phyloP scores from a whole-genome alignment of 164 flowering plant genomes.

The Chimonanthus salicifolius region DNA sequence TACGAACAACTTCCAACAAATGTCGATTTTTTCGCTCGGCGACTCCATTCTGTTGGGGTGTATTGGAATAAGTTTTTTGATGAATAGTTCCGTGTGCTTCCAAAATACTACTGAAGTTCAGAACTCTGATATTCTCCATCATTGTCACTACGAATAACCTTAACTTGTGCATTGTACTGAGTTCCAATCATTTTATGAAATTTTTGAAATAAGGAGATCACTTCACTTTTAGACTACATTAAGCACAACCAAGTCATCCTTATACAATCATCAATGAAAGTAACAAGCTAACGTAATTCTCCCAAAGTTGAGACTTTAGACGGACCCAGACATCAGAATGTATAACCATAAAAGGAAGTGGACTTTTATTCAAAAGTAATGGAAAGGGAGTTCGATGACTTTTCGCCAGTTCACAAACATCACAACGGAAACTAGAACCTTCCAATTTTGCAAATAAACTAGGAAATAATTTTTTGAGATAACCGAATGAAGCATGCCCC shows the following conservation, averaged over 20 bases:
- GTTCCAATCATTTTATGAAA: conserved; percentile 14
- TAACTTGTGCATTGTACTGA: not conserved
- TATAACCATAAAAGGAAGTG: no score
- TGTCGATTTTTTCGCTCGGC: conserved; percentile 15
- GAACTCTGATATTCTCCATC: conserved; percentile 11
- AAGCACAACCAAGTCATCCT: conserved; percentile 14
- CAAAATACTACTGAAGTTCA: conserved; percentile 14
- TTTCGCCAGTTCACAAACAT: no score
- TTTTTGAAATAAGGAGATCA: not conserved
- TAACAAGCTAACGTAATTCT: not conserved
- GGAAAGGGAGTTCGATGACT: conserved; percentile 1
- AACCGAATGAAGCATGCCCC: conserved; percentile 7
- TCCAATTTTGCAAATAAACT: no score
- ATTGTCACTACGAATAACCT: conserved; percentile 19
- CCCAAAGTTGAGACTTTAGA: conserved; percentile 16
- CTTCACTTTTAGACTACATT: conserved; percentile 15
- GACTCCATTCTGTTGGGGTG: conserved; percentile 18
- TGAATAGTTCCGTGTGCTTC: conserved; percentile 15
- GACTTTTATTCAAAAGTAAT: not conserved
- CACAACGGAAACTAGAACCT: no score
- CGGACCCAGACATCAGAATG: conserved; percentile 1
- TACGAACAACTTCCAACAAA: conserved; percentile 18
- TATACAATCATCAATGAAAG: conserved; percentile 26
- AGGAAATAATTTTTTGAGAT: no score
- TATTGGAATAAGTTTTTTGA: conserved; percentile 17